phyloP scores from a whole-genome alignment of 495 filamentous ascomycete species.

The Hyaloscypha variabilis region DNA sequence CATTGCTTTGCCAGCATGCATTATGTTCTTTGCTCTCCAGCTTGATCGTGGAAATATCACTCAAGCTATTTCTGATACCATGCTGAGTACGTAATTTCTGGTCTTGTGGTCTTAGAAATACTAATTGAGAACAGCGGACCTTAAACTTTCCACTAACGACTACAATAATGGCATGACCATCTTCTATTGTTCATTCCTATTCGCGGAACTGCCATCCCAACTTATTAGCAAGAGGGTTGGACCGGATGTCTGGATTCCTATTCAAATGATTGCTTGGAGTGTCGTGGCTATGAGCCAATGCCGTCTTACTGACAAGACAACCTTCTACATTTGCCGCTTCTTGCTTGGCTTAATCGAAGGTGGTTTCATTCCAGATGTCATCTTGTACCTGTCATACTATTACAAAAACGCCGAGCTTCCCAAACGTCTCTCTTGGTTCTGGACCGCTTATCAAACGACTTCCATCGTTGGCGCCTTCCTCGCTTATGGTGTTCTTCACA shows the following conservation, averaged over 20 bases:
- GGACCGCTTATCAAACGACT: conserved; percentile 66
- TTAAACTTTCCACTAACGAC: conserved; percentile 65
- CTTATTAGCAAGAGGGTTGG: conserved; percentile 72
- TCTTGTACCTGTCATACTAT: conserved; percentile 76
- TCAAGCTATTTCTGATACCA: conserved; percentile 71
- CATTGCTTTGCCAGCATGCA: conserved; percentile 33
- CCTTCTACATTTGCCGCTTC: conserved; percentile 64
- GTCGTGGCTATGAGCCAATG: conserved; percentile 70
- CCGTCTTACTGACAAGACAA: conserved; percentile 55
- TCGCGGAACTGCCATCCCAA: conserved; percentile 74
- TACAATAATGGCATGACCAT: conserved; percentile 80
- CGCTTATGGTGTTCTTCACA: conserved; percentile 71
- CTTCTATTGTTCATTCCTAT: conserved; percentile 65
- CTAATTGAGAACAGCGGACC: conserved; percentile 32
- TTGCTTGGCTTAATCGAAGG: conserved; percentile 76
- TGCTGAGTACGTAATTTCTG: conserved; percentile 43
- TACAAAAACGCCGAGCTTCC: conserved; percentile 72
- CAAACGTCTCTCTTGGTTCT: conserved; percentile 67
- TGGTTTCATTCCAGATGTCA: conserved; percentile 56
- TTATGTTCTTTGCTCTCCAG: conserved; percentile 84
- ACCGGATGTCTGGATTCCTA: conserved; percentile 82
- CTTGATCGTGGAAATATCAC: conserved; percentile 76
- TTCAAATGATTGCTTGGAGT: conserved; percentile 80
- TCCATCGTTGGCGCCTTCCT: conserved; percentile 69
- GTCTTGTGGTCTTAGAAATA: background rate